Conservation (phyloP, 768 basidiomycete species). For the Tylopilus sp. region DNA sequence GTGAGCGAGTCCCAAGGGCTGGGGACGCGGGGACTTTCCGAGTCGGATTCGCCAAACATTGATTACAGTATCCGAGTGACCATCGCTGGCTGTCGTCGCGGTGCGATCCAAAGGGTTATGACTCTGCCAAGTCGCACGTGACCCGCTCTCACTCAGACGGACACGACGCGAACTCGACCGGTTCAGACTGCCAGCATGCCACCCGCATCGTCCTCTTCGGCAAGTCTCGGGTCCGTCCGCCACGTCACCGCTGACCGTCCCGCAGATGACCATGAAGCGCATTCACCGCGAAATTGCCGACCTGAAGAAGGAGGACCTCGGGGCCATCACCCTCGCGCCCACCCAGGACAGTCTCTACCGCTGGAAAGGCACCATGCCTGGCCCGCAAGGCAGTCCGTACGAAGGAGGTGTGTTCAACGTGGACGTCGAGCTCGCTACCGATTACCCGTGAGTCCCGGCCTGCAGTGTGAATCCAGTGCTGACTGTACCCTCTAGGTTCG, state of each 20-base stretch:
- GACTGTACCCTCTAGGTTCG: constrained; percentile 50
- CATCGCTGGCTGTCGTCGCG: constrained; percentile 34
- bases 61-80: constrained; percentile 51
- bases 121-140: constrained; percentile 14
- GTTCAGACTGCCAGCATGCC: no score
- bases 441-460: constrained; percentile 62
- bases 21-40: constrained; percentile 74
- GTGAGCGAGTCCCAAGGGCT: constrained; percentile 82
- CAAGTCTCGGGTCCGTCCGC: constrained; percentile 1
- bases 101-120: no score
- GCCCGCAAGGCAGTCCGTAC: constrained; percentile 79
- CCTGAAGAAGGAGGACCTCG: constrained; percentile 79
- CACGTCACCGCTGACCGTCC: constrained; percentile 4
- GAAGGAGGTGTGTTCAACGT: constrained; percentile 75
- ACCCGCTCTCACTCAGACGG: background rate
- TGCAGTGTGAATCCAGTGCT: background rate
- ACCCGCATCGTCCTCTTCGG: constrained; percentile 23
- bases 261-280: constrained; percentile 69
- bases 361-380: constrained; percentile 78
- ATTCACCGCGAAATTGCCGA: constrained; percentile 82
- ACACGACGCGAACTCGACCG: no score
- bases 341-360: constrained; percentile 60
- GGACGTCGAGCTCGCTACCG: constrained; percentile 59
- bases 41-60: constrained; percentile 84
- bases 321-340: constrained; percentile 65